Conservation (phyloP, 2,329 filamentous ascomycete species). For the Chrysoporthe austroafricana region DNA sequence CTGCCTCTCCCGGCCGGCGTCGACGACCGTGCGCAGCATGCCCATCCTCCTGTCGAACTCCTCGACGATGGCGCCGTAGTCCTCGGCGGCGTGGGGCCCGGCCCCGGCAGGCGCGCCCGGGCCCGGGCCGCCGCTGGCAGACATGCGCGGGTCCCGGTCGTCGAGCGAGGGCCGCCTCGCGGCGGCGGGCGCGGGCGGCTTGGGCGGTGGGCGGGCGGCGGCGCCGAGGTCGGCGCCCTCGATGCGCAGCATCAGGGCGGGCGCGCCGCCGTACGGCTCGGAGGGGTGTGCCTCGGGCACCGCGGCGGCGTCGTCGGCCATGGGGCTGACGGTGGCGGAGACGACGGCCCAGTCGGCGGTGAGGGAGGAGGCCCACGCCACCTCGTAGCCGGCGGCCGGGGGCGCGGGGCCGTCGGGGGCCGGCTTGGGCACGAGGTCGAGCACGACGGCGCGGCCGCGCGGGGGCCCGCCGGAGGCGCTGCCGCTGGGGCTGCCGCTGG, state of each 20-base stretch:
- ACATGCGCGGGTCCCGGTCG: conserved; percentile 22
- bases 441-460: conserved; percentile 53
- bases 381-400: conserved; percentile 46
- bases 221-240: conserved; percentile 53
- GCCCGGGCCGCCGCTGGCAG: conserved; percentile 14
- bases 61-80: conserved; percentile 55
- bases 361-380: conserved; percentile 73
- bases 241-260: conserved; percentile 63
- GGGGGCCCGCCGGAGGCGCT: conserved; percentile 26
- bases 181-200: conserved; percentile 31
- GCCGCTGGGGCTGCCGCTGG: conserved; percentile 21
- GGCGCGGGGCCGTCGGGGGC: background rate
- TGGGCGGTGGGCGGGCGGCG: background rate
- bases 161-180: conserved; percentile 26
- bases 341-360: conserved; percentile 72
- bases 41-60: conserved; percentile 63
- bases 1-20: conserved; percentile 52
- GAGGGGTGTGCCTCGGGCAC: conserved; percentile 37
- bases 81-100: conserved; percentile 31
- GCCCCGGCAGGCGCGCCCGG: background rate
- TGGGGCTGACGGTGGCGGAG: conserved; percentile 49
- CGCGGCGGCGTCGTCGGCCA: conserved; percentile 34
- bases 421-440: conserved; percentile 54
- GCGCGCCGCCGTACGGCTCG: conserved; percentile 31
- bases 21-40: conserved; percentile 57